Percentiles rank a stretch among this genome's conserved stretches.
Conservation (phyloP, 345 rosid genomes). For the Syzygium grande region DNA sequence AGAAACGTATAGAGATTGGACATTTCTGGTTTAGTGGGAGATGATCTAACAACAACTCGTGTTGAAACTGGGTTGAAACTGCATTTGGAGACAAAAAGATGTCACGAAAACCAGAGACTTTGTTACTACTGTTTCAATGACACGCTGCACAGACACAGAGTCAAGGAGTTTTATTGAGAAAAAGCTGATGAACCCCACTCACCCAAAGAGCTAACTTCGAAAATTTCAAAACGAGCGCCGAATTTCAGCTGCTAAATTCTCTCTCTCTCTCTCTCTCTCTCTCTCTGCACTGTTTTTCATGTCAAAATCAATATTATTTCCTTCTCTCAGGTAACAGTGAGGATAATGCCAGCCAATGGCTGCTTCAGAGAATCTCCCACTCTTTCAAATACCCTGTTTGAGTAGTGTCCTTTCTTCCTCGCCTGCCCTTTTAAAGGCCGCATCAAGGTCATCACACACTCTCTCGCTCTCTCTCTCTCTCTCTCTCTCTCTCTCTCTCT, state of each 20-base stretch:
- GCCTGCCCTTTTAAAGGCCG: not conserved
- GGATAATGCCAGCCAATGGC: not conserved
- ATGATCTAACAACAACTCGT: constrained; percentile 73
- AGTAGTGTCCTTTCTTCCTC: not conserved
- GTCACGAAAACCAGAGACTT: not conserved
- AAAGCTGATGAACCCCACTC: not conserved
- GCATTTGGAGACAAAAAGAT: constrained; percentile 55
- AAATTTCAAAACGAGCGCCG: not conserved
- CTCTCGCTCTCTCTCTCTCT: not conserved
- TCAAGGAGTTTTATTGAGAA: not conserved
- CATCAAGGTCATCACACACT: not conserved
- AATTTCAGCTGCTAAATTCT: not conserved
- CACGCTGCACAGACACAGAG: not conserved
- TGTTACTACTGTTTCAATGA: not conserved
- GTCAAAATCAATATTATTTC: not conserved
- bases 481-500: not conserved
- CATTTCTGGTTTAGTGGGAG: constrained; percentile 5
- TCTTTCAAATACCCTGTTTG: not conserved
- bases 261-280: not conserved
- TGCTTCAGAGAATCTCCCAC: not conserved
- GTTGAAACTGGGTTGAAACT: constrained; percentile 64
- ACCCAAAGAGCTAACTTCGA: not conserved
- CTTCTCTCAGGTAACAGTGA: not conserved
- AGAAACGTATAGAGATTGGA: constrained; percentile 9
- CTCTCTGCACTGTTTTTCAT: not conserved